Conservation (phyloP, 2,329 filamentous ascomycete genomes). For the Pseudogymnoascus verrucosus region DNA sequence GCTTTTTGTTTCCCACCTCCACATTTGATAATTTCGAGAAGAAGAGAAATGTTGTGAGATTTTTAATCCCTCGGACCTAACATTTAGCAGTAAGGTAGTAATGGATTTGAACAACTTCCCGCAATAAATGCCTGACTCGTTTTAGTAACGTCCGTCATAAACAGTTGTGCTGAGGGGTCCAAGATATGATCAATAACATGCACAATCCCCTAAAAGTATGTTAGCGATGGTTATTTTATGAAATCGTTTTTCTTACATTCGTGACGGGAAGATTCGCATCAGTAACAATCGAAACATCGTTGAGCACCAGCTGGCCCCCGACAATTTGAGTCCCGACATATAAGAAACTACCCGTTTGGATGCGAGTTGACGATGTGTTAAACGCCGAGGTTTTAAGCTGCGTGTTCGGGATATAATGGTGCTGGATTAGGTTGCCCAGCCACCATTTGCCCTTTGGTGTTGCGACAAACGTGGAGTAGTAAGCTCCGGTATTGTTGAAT, state of each 20-base stretch:
- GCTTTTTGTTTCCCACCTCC: background rate
- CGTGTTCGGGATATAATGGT: conserved; percentile 21
- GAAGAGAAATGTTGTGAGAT: background rate
- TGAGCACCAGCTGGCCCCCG: conserved; percentile 18
- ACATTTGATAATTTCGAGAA: background rate
- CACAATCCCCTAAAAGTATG: conserved; percentile 18
- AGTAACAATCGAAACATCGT: conserved; percentile 19
- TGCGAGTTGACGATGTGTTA: conserved; percentile 18
- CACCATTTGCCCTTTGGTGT: conserved; percentile 26
- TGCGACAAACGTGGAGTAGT: conserved; percentile 21
- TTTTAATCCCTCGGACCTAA: background rate
- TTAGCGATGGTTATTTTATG: background rate
- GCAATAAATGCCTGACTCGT: conserved; percentile 21
- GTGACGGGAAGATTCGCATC: conserved; percentile 14
- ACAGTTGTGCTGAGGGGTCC: conserved; percentile 23
- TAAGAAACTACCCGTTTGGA: conserved; percentile 23
- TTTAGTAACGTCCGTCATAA: conserved; percentile 21
- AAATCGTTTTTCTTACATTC: conserved; percentile 15
- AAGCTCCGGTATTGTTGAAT: conserved; percentile 25
- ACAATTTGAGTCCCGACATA: conserved; percentile 20
- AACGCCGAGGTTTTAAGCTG: conserved; percentile 18
- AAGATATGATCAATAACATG: conserved; percentile 23
- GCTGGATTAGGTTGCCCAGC: conserved; percentile 23
- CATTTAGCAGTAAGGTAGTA: conserved; percentile 22
- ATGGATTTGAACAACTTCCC: conserved; percentile 24